Evolutionary conservation across 345 rosid species (phyloP).

Genomic region (Gossypium thurberi): DNA sequence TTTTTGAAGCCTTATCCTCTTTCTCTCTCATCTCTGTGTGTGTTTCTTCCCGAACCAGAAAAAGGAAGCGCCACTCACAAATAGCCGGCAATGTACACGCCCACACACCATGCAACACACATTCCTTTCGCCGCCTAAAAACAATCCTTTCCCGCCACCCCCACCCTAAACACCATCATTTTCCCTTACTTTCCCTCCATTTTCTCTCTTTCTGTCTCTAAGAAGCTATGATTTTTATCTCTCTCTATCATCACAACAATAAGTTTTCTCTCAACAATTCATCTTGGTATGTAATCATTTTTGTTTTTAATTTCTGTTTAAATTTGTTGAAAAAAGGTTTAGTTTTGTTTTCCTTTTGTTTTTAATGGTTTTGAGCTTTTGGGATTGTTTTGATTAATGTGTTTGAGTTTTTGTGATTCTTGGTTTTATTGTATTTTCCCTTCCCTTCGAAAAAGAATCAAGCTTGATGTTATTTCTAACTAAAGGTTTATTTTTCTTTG

Average conservation of each 20-base stretch:
- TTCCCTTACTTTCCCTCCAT: conserved; percentile 3
- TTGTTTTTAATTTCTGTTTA: background rate
- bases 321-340: conserved; percentile 1
- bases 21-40: no score
- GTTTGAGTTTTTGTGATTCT: conserved; percentile 8
- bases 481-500: background rate
- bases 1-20: no score
- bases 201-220: conserved; percentile 15
- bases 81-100: no score
- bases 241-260: conserved; percentile 8
- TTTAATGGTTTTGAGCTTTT: conserved; percentile 9
- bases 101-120: no score
- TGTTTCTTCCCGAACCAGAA: no score
- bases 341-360: conserved; percentile 2
- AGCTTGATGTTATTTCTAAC: background rate
- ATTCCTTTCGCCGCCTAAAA: no score
- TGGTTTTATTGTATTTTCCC: conserved; percentile 2
- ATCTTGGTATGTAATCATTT: conserved; percentile 51
- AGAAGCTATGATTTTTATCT: conserved; percentile 4
- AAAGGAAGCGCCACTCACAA: no score
- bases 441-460: background rate
- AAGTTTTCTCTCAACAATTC: conserved; percentile 25
- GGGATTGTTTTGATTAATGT: conserved; percentile 11
- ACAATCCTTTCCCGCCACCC: no score
- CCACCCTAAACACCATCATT: background rate